phyloP scores from a whole-genome alignment of 768 basidiomycete genomes.

The Lepiota brunneoincarnata region DNA sequence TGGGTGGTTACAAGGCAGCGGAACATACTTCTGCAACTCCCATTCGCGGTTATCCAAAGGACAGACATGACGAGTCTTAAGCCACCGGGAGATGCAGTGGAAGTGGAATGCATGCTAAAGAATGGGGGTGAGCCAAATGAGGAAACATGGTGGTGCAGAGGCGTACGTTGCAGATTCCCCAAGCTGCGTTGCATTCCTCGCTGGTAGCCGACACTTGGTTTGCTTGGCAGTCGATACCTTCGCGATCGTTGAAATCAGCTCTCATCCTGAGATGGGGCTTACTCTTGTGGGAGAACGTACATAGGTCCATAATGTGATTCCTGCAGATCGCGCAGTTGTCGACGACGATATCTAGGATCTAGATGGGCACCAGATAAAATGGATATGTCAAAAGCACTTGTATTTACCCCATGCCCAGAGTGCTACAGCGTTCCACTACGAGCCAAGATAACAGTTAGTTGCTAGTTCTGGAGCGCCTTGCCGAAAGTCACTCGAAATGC shows the following conservation, averaged over 20 bases:
- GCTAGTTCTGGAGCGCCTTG: neutral
- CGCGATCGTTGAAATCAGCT: conserved; percentile 7
- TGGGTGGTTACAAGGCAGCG: neutral
- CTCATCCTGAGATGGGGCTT: neutral
- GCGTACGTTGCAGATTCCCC: conserved; percentile 97
- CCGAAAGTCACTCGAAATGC: neutral
- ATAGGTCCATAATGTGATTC: conserved; percentile 99
- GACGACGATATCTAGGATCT: conserved; percentile 83
- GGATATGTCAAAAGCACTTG: neutral
- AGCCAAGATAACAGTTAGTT: conserved; percentile 9
- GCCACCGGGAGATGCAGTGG: conserved; percentile 98
- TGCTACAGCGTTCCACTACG: conserved; percentile 97
- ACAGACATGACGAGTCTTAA: conserved; percentile 96
- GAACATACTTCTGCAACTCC: conserved; percentile 92
- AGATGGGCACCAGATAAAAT: conserved; percentile 14
- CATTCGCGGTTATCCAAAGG: conserved; percentile 95
- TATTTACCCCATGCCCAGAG: conserved; percentile 96
- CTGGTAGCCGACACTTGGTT: conserved; percentile 97
- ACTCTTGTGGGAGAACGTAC: conserved; percentile 43
- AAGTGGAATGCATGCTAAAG: conserved; percentile 97
- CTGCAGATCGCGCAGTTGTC: conserved; percentile 99
- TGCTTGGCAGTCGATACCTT: conserved; percentile 99
- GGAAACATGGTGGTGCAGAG: neutral
- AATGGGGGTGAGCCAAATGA: neutral
- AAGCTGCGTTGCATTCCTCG: conserved; percentile 97